Base-by-base conservation (phyloP, 2,329 filamentous ascomycete genomes). In the Colletotrichum tofieldiae region DNA sequence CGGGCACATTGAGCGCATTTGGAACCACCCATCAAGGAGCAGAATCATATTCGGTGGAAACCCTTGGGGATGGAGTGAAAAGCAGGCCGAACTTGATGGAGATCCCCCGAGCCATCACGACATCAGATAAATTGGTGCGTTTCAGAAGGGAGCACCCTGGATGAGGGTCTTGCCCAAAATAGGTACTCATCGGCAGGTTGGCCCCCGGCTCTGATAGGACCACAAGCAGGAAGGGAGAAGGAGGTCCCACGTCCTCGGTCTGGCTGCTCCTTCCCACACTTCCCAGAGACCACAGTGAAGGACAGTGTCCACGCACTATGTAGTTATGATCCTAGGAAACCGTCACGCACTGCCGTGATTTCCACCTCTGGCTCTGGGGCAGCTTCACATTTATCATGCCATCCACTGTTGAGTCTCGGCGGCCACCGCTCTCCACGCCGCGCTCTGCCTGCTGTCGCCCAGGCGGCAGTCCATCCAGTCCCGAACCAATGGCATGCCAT, bases 81-180 rank as follows among this genome's bases (percentile, higher is more conserved):
- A 14, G 26, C 32, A 64, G 39, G 39, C 37, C 41, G 56, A 62
- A 29, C 59, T 41, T 47, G 58, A 59, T 69, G 59, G 69, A 64
- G 58, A 69, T 64, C 59, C 49, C 69, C 69, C 55, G 20, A 59
- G n/a, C 69, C 59, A 72, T 61, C 59, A 65, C 70, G 59, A 69
- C 70, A 62, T 73, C 71, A 73, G 71, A 71, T 71, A 52, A 62
- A 67, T 73, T 73, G 62, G 67, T 26, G 67, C 71, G 71, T 73
- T 73, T 73, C 67, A 71, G 55, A 71, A 52, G 60, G 71, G 55
- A 61, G 67, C 45, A 64, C 45, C 65, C 65, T 64, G 69, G 37
- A 69, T 39, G 65, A 26, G 59, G 26, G 18, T 16, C 16, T 37
- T 47, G 18, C 65, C 65, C 54, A 69, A 72, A 69, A 72, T 72